Conservation (phyloP, 345 rosid genomes). For the Brassica juncea region DNA sequence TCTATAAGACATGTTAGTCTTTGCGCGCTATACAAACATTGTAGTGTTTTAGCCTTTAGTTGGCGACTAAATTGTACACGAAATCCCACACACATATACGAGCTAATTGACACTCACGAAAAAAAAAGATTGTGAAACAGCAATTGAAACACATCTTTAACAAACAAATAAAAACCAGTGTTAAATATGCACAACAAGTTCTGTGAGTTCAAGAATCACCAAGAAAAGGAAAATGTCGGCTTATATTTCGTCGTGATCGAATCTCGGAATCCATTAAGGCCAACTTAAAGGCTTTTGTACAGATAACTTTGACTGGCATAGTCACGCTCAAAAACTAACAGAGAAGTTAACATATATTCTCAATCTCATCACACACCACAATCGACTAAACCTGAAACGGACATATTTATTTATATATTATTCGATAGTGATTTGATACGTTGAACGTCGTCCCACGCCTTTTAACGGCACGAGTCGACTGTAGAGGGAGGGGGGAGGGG, state of each 20-base stretch:
- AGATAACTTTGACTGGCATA: background rate
- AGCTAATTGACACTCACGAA: background rate
- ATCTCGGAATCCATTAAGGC: background rate
- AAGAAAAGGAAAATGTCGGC: background rate
- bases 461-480: background rate
- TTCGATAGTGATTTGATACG: background rate
- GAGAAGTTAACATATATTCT: background rate
- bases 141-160: background rate
- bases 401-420: background rate
- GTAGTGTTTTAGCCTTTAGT: background rate
- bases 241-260: background rate
- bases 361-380: slow-evolving; percentile 1
- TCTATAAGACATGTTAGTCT: background rate
- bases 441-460: background rate
- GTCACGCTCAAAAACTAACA: background rate
- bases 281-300: background rate
- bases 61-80: background rate
- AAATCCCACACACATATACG: background rate
- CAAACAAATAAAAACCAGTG: no score
- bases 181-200: background rate
- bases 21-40: background rate
- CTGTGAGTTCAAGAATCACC: background rate
- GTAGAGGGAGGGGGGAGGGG: background rate
- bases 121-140: background rate
- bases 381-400: background rate